Base-by-base conservation (phyloP, 2,329 filamentous ascomycete genomes). In the Scedosporium apiospermum region DNA sequence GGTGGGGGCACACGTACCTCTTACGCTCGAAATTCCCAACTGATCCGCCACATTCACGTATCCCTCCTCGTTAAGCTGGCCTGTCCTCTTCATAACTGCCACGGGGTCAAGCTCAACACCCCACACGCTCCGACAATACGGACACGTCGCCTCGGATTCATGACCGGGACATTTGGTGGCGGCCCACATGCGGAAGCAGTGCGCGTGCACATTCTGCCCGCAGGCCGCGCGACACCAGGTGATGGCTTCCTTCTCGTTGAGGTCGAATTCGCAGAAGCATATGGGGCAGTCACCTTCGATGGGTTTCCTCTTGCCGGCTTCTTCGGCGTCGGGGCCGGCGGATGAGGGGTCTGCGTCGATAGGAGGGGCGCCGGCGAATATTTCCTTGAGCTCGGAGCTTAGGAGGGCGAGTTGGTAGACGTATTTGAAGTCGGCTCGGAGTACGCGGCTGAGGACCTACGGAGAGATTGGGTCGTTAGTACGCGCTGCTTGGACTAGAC, bases 351-450 rank as follows among this genome's bases (percentile, higher is more conserved):
- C 30, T 34, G 30, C 30, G 30, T 77, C 76, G n/a, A 81, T 77
- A 2, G 80, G 76, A 3, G 84, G 82, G 0, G 85, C 83, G 0
- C 74, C 71, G 21, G 70, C 74, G 67, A 88, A 85, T 65, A 89
- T 81, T 30, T 82, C 76, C 27, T 74, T 73, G n/a, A 89, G 77
- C 70, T 89, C 87, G 2, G 75, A 76, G 57, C 77, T 77, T 6
- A 86, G 74, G 27, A 89, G 78, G 0, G 84, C 85, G 5, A 85
- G 76, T 69, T 89, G 86, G 67, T 88, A 88, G 6, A 83, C 78
- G 3, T 85, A 72, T 0, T 85, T 70, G 61, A 75, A 77, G 2
- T 78, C 80, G 0, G 83, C 85, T 57, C 81, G 81, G 41, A 89
- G 78, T 1, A 88, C 83, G 18, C 81, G 78, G 12, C 80, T 75